Base-by-base conservation (phyloP, 306 rosid species). In the Leucaena leucocephala region DNA sequence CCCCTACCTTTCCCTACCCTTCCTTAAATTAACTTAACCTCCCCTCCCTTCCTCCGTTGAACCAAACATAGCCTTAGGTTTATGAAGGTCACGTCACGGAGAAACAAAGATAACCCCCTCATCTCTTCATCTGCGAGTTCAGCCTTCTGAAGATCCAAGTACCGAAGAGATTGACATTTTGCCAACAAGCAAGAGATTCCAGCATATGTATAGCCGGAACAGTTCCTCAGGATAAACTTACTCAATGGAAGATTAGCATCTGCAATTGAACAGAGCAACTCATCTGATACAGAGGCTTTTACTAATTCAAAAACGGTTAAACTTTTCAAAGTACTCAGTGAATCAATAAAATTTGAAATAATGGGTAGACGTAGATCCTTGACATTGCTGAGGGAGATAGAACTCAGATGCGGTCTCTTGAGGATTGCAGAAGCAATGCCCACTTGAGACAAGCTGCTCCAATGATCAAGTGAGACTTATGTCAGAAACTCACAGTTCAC, bases 161-260 rank as follows among this genome's bases (percentile, higher is more conserved):
- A 76, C 74, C 84, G 84, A 67, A 91, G 16, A 50, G 19, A 63
- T 21, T 8, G 84, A 76, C 86, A 82, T 15, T 72, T 84, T 5
- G 78, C 61, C 80, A 91, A 76, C 83, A 94, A 71, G 17, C 22
- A 65, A 4, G 33, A 72, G 45, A 91, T 76, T 38, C 90, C 97
- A 73, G 61, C 38, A 42, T 58, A 86, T 40, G 83, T 84, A 62
- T 73, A 90, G 43, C 66, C 49, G 15, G 8, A 2, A 19, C 89
- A 88, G 9, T 46, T 17, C 15, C 72, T 71, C 16, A 91, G 88
- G 39, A 78, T 65, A 38, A 93, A 87, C 80, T 87, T 90, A 74
- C 72, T 87, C 80, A 91, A 19, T 49, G 97, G 91, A 63, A 88
- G 84, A 77, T 77, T 42, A 46, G 84, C 83, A 68, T 78, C 89